These are phyloP conservation scores for Paraurostyla sp. DNA, from an alignment of 73 alveolate genomes.

Conservation along the genomic window DNA sequence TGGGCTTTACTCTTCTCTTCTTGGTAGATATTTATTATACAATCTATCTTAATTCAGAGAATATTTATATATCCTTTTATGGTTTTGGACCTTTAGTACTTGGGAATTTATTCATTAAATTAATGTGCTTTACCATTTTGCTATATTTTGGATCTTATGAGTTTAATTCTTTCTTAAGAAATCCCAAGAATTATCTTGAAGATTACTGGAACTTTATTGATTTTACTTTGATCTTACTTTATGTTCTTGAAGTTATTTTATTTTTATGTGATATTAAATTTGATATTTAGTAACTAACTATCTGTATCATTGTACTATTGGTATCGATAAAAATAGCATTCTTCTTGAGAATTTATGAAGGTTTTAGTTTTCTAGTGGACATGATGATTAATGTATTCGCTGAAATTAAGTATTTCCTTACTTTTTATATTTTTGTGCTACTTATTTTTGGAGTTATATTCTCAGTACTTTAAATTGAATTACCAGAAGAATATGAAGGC, in stretches of 20 bases:
- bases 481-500: neutral
- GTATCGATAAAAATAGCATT: neutral
- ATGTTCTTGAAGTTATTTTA: neutral
- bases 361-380: slow-evolving; percentile 5
- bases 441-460: neutral
- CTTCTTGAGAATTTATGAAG: slow-evolving; percentile 17
- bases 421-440: neutral
- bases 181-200: neutral
- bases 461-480: neutral
- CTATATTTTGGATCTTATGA: neutral
- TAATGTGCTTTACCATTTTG: neutral
- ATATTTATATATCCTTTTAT: neutral
- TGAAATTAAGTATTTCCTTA: neutral
- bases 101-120: neutral
- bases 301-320: neutral
- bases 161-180: no score
- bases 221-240: neutral
- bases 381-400: neutral
- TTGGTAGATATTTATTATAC: neutral
- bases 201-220: neutral
- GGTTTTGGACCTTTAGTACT: neutral
- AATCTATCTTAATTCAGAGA: neutral
- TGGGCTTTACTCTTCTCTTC: neutral
- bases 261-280: no score
- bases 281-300: neutral